These are phyloP conservation scores for Sugiyamaella novakii DNA, from an alignment of 1,139 yeast species.

Conservation along the genomic window DNA sequence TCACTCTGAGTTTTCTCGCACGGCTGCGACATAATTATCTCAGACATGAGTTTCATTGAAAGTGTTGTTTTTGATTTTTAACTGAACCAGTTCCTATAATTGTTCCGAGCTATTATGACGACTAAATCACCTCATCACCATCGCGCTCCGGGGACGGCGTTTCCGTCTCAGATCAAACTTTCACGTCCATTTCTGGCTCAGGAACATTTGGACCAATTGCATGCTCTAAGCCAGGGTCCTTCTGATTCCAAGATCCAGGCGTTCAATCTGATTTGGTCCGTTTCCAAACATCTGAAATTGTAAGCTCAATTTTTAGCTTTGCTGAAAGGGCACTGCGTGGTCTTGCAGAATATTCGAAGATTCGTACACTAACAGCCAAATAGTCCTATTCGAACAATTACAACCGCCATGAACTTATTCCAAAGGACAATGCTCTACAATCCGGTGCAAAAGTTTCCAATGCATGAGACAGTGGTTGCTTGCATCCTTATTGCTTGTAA, in stretches of 20 bases:
- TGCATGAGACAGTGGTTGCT: constrained; percentile 63
- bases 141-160: constrained; percentile 9
- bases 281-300: constrained; percentile 33
- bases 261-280: constrained; percentile 30
- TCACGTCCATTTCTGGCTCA: constrained; percentile 32
- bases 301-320: too few species aligned
- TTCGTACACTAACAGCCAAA: too few species aligned
- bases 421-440: constrained; percentile 35
- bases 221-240: constrained; percentile 26
- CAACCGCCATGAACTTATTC: constrained; percentile 39
- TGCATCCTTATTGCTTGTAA: constrained; percentile 80
- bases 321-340: too few species aligned
- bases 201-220: constrained; percentile 30
- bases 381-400: constrained; percentile 40
- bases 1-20: too few species aligned
- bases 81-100: too few species aligned
- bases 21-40: too few species aligned
- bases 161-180: constrained; percentile 31
- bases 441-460: constrained; percentile 24
- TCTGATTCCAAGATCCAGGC: constrained; percentile 29
- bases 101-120: too few species aligned
- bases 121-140: constrained; percentile 13
- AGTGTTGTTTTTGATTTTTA: too few species aligned
- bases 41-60: too few species aligned
- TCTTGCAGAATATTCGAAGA: too few species aligned